phyloP scores from a whole-genome alignment of 192 early-diverging fungal species.

The Coemansia sp. region DNA sequence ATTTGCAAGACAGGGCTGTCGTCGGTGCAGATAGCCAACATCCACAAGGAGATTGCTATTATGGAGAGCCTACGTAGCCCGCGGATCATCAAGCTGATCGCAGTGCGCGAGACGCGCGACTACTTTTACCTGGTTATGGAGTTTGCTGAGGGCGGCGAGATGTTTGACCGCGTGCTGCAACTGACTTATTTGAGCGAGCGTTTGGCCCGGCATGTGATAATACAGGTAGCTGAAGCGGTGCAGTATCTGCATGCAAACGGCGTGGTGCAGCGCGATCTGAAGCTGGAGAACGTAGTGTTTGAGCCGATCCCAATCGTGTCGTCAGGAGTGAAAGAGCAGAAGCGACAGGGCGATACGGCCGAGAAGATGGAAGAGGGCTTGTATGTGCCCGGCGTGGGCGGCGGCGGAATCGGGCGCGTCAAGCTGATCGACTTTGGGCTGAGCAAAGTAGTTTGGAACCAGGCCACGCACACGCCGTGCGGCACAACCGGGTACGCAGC shows the following conservation, averaged over 20 bases:
- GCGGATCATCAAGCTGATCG: slow-evolving; percentile 73
- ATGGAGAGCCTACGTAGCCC: slow-evolving; percentile 76
- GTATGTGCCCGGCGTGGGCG: slow-evolving; percentile 71
- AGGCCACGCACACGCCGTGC: slow-evolving; percentile 84
- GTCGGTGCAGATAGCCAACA: slow-evolving; percentile 73
- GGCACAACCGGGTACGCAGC: slow-evolving; percentile 93
- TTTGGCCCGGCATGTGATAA: slow-evolving; percentile 76
- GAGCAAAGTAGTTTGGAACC: slow-evolving; percentile 82
- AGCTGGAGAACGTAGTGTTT: slow-evolving; percentile 88
- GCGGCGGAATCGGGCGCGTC: slow-evolving; percentile 79
- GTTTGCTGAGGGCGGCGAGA: slow-evolving; percentile 83
- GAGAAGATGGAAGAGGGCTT: slow-evolving; percentile 74
- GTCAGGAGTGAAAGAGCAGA: slow-evolving; percentile 46
- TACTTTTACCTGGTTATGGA: slow-evolving; percentile 80
- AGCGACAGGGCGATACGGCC: slow-evolving; percentile 58
- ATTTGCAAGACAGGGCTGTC: slow-evolving; percentile 74
- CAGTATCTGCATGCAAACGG: slow-evolving; percentile 83
- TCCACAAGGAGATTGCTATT: slow-evolving; percentile 85
- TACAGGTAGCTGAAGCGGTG: slow-evolving; percentile 82
- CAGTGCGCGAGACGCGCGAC: slow-evolving; percentile 74
- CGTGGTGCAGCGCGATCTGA: slow-evolving; percentile 91
- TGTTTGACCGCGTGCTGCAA: slow-evolving; percentile 84
- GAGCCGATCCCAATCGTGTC: slow-evolving; percentile 67
- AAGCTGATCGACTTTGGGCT: slow-evolving; percentile 91
- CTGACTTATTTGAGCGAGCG: slow-evolving; percentile 80